Base-by-base conservation (phyloP, 257 asterid species). In the Nicotiana tabacum region DNA sequence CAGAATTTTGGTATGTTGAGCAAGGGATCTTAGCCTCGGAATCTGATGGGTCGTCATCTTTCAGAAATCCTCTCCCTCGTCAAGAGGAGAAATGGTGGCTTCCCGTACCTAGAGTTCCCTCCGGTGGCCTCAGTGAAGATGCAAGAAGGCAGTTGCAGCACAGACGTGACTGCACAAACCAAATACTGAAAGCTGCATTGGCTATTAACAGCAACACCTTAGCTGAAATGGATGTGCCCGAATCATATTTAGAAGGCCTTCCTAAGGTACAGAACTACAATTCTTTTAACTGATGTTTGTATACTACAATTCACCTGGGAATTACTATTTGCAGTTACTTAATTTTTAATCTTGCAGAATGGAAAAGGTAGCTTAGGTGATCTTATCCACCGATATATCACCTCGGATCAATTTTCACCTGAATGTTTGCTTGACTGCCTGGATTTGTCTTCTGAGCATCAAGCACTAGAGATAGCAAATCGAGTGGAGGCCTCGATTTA, bases 21-120 rank as follows among this genome's bases (percentile, higher is more conserved):
- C 92, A 91, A 83, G 97, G 97, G 43, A 84, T 91, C 66, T 15
- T 87, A 56, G 85, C 91, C 33, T 61, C 89, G 2, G 96, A 90
- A 53, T 85, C 84, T 0, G 89, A 90, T 62, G 96, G 90, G 51
- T 85, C 97, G 0, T 87, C 95, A 35, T 91, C 94, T 65, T 88
- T 86, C 84, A 85, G 90, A 64, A 87, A 88, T 30, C 88, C 90
- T 62, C 93, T 89, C 0, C 90, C 94, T 1, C 89, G 89, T 56
- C 97, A 90, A 78, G 93, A 91, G 82, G 92, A 90, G 80, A 94
- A 92, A 88, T 94, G 98, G 98, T 94, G 98, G 97, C 94, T 94
- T 66, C 98, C 98, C 0, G 92, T 91, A 78, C 97, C 98, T 65
- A 88, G 93, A 13, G 97, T 93, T 61, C 95, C 94, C 16, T 84